Conservation (phyloP, 495 filamentous ascomycete species). For the Collariella sp. region DNA sequence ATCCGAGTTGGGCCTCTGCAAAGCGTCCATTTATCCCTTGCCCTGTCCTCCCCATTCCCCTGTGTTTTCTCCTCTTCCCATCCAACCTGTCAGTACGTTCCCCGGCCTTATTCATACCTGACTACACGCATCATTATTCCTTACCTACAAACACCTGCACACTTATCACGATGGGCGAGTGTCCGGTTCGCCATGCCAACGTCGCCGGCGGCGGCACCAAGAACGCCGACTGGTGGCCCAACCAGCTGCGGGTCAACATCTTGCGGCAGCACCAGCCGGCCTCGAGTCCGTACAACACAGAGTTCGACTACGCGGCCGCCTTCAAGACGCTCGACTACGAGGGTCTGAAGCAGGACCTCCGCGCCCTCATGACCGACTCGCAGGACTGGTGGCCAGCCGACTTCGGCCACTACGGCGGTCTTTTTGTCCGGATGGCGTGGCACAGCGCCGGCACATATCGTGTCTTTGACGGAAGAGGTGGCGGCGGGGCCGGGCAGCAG, state of each 20-base stretch:
- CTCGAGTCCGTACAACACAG: slow-evolving; percentile 50
- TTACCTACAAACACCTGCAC: not conserved
- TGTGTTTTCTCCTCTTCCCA: no score
- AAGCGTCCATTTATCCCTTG: no score
- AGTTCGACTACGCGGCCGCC: slow-evolving; percentile 60
- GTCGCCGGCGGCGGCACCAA: slow-evolving; percentile 52
- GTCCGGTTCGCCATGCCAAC: slow-evolving; percentile 46
- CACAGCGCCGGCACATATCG: slow-evolving; percentile 69
- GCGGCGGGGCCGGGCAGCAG: slow-evolving; percentile 65
- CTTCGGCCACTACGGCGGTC: slow-evolving; percentile 67
- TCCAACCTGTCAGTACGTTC: no score
- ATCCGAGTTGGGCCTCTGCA: not conserved
- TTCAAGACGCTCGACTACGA: slow-evolving; percentile 65
- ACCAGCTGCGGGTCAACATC: slow-evolving; percentile 54
- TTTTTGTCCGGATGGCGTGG: slow-evolving; percentile 72
- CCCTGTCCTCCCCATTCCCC: no score
- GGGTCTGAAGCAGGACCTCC: slow-evolving; percentile 60
- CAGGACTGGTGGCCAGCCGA: slow-evolving; percentile 72
- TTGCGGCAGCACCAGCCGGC: slow-evolving; percentile 57
- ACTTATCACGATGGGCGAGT: slow-evolving; percentile 29
- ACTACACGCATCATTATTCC: not conserved
- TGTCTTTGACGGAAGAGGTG: slow-evolving; percentile 62
- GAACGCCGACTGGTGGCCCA: slow-evolving; percentile 64
- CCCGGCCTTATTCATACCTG: not conserved
- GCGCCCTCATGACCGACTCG: slow-evolving; percentile 61